Base-by-base conservation (phyloP, 345 rosid species). In the Acer campestre region DNA sequence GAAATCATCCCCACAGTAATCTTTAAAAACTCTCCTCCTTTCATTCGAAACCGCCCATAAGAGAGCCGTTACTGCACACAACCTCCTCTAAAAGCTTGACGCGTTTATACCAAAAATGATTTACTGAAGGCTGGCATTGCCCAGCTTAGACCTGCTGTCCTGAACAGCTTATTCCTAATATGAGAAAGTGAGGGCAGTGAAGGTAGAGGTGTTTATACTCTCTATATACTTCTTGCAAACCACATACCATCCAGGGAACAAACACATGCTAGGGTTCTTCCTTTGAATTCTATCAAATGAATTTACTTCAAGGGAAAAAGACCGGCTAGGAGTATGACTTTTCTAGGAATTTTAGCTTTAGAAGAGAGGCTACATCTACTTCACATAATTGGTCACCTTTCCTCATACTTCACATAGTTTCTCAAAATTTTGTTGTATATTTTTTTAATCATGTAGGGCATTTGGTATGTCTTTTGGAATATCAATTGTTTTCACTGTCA, bases 41-140 rank as follows among this genome's bases (percentile, higher is more conserved):
- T 22, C 63, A 59, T 59, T 59, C 63, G 13, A 59, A 59, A 59
- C 63, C 63, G 20, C 63, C 63, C 63, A 20, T 20, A 59, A 59
- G 63, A 18, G 63, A 2, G 25, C 22, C 7, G n/a, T 59, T 10
- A 22, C 63, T 59, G 63, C 10, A 10, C 12, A 59, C 63, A 53
- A 16, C 8, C n/a, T 53, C 6, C 27, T 59, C 25, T 25, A n/a
- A 59, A 59, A 59, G 63, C 10, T 20, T 59, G 27, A 59, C 20
- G 27, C 2, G 10, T 59, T n/a, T 59, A 58, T 58, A 59, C 63
- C 63, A 59, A 20, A 22, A 59, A 1, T 10, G 7, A n/a, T 20
- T 59, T 8, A 59, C 22, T 8, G 63, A 59, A 59, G 63, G 27
- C 63, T 59, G 63, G 63, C 23, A 59, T 20, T 59, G 10, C 63